phyloP scores from a whole-genome alignment of 352 stramenopile genomes.

The Thalassiosira exigua region DNA sequence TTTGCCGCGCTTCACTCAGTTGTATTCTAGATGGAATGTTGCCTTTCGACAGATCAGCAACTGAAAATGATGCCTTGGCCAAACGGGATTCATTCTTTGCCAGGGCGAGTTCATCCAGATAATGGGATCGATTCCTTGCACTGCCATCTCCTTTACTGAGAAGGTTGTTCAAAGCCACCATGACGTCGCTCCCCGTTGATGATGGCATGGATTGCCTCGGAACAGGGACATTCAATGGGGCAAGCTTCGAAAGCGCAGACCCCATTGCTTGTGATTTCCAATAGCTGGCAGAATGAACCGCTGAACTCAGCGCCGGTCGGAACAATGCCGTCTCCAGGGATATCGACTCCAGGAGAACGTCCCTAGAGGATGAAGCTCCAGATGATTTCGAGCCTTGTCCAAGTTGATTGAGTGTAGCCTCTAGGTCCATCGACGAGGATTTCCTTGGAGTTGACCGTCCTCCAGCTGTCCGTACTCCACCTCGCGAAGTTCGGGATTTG shows the following conservation, averaged over 20 bases:
- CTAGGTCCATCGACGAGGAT: constrained; percentile 38
- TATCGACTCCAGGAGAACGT: constrained; percentile 52
- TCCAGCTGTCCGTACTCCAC: constrained; percentile 16
- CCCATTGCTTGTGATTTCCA: constrained; percentile 71
- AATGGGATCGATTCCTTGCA: background rate
- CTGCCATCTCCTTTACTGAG: constrained; percentile 5
- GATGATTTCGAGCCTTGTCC: constrained; percentile 26
- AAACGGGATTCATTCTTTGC: constrained; percentile 47
- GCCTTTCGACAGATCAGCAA: constrained; percentile 51
- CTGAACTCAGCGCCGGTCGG: constrained; percentile 70
- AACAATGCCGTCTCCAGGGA: constrained; percentile 78
- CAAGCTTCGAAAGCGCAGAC: constrained; percentile 46
- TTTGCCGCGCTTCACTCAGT: constrained; percentile 22
- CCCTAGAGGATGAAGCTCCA: constrained; percentile 32
- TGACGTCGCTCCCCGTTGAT: constrained; percentile 13
- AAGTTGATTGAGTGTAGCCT: constrained; percentile 52
- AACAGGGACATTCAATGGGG: constrained; percentile 41
- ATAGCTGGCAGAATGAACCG: constrained; percentile 61
- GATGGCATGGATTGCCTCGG: constrained; percentile 16
- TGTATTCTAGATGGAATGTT: constrained; percentile 34
- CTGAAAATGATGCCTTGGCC: constrained; percentile 40
- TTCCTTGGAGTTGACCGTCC: constrained; percentile 35
- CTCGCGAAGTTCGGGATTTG: constrained; percentile 58
- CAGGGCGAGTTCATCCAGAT: constrained; percentile 33
- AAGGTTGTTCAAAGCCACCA: constrained; percentile 10